Conservation (phyloP, 805 yeast species). For the Spathaspora girioi region DNA sequence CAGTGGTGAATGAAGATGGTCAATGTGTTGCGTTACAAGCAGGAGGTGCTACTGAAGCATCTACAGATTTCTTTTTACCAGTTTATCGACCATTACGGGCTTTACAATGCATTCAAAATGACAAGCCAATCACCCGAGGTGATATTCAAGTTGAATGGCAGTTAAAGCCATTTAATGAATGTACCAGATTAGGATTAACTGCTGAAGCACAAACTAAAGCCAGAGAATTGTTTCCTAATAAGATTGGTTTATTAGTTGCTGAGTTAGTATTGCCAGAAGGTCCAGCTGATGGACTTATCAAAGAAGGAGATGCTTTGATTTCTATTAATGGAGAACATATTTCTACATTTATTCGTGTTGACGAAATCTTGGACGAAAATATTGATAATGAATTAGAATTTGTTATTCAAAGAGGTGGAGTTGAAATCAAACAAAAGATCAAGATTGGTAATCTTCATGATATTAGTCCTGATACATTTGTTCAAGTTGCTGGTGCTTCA, state of each 20-base stretch:
- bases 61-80: conserved; percentile 90
- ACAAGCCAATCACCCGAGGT: conserved; percentile 71
- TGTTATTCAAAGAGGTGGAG: conserved; percentile 72
- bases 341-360: conserved; percentile 74
- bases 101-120: conserved; percentile 62
- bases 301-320: conserved; percentile 83
- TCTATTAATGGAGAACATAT: conserved; percentile 65
- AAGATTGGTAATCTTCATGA: conserved; percentile 71
- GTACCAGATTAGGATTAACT: conserved; percentile 80
- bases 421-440: conserved; percentile 46
- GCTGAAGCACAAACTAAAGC: conserved; percentile 68
- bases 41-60: conserved; percentile 87
- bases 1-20: conserved; percentile 89
- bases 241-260: conserved; percentile 80
- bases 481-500: conserved; percentile 82
- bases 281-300: conserved; percentile 68
- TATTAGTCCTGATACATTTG: conserved; percentile 78
- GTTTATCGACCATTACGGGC: conserved; percentile 82
- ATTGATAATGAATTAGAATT: conserved; percentile 59
- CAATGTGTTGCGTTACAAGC: conserved; percentile 90
- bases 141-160: conserved; percentile 90
- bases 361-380: conserved; percentile 70
- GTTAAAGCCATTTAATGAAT: conserved; percentile 83
- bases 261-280: conserved; percentile 80
- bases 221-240: conserved; percentile 64